phyloP scores from a whole-genome alignment of 2,329 filamentous ascomycete species.

The Exophiala oligosperma region DNA sequence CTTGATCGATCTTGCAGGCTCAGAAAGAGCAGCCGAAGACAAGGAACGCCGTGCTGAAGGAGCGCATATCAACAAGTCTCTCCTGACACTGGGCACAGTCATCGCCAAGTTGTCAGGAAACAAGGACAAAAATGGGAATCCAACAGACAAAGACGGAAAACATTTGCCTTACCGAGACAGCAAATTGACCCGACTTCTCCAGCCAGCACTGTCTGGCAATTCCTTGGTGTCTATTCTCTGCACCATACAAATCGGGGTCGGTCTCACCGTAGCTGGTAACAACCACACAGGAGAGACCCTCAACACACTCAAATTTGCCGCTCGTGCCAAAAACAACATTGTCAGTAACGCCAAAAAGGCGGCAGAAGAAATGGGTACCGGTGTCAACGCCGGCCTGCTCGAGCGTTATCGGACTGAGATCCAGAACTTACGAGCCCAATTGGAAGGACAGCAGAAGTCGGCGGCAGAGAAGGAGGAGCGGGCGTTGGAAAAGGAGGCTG shows the following conservation, averaged over 20 bases:
- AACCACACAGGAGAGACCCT: slow-evolving; percentile 84
- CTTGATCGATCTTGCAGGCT: slow-evolving; percentile 93
- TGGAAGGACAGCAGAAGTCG: slow-evolving; percentile 76
- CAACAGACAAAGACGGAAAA: slow-evolving; percentile 77
- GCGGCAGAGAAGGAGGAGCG: slow-evolving; percentile 62
- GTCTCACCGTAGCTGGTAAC: slow-evolving; percentile 69
- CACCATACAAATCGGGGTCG: slow-evolving; percentile 86
- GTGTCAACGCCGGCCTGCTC: slow-evolving; percentile 65
- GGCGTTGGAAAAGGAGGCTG: slow-evolving; percentile 77
- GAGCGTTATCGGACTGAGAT: slow-evolving; percentile 96
- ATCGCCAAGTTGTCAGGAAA: slow-evolving; percentile 88
- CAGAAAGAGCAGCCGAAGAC: slow-evolving; percentile 90
- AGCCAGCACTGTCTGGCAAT: slow-evolving; percentile 88
- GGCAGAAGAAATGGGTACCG: slow-evolving; percentile 78
- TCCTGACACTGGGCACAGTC: slow-evolving; percentile 92
- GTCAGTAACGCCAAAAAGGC: slow-evolving; percentile 95
- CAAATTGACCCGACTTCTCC: slow-evolving; percentile 89
- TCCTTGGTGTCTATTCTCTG: slow-evolving; percentile 97
- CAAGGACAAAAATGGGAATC: slow-evolving; percentile 76
- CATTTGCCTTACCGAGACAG: slow-evolving; percentile 96
- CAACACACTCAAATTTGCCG: slow-evolving; percentile 96
- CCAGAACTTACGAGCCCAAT: slow-evolving; percentile 72
- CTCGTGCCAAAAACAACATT: slow-evolving; percentile 95
- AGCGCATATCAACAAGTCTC: slow-evolving; percentile 97
- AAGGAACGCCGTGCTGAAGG: slow-evolving; percentile 94